These are phyloP conservation scores for Aquilaria sinensis DNA, from an alignment of 345 rosid genomes.

Conservation along the genomic window DNA sequence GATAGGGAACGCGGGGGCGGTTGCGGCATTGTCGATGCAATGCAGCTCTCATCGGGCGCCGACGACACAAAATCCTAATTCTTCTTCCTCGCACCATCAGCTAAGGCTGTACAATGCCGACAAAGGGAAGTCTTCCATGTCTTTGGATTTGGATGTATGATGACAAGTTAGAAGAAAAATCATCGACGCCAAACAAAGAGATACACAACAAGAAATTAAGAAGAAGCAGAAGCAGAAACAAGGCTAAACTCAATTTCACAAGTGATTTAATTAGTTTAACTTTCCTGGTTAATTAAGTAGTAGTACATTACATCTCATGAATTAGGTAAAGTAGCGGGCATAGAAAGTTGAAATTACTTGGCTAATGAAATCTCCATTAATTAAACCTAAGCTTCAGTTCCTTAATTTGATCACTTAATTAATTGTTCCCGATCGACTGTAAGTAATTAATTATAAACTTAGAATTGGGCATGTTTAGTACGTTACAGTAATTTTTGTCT, in stretches of 20 bases:
- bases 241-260: not conserved
- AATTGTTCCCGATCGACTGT: too few species aligned
- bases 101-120: slow-evolving; percentile 30
- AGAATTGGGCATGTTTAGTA: too few species aligned
- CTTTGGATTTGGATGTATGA: slow-evolving; percentile 41
- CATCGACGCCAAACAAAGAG: not conserved
- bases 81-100: slow-evolving; percentile 23
- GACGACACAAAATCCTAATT: not conserved
- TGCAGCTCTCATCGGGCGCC: slow-evolving; percentile 14
- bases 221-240: not conserved
- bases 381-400: too few species aligned
- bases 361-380: too few species aligned
- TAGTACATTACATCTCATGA: too few species aligned
- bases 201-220: not conserved
- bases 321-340: too few species aligned
- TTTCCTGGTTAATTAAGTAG: too few species aligned
- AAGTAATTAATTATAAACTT: too few species aligned
- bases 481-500: too few species aligned
- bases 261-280: too few species aligned
- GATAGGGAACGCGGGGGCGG: slow-evolving; percentile 15
- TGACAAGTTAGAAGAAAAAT: not conserved
- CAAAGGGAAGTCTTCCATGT: slow-evolving; percentile 36
- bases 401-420: too few species aligned
- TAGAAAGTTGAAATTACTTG: too few species aligned
- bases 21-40: slow-evolving; percentile 9